Percentiles rank a stretch among this genome's conserved stretches.
phyloP scores from a whole-genome alignment of 768 basidiomycete genomes.

The Pulveroboletus frians region DNA sequence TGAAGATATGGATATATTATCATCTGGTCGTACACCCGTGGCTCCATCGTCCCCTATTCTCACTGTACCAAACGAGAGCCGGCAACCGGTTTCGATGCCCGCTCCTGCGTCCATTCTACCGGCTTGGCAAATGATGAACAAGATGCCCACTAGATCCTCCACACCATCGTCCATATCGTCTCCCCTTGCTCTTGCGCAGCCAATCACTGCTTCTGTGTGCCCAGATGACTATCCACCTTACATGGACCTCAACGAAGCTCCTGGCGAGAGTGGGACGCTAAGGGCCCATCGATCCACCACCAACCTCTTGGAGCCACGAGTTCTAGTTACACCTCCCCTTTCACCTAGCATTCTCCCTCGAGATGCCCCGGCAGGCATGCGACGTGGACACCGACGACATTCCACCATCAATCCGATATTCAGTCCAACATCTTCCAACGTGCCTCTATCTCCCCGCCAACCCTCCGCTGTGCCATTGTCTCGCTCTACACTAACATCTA shows the following conservation, averaged over 20 bases:
- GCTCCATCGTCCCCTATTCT: slow-evolving; percentile 46
- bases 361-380: slow-evolving; percentile 40
- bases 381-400: slow-evolving; percentile 63
- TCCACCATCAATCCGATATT: slow-evolving; percentile 63
- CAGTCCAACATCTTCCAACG: slow-evolving; percentile 45
- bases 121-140: slow-evolving; percentile 37
- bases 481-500: slow-evolving; percentile 80
- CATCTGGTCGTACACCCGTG: slow-evolving; percentile 66
- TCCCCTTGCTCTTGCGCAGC: slow-evolving; percentile 78
- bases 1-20: slow-evolving; percentile 29
- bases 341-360: slow-evolving; percentile 56
- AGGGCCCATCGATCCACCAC: slow-evolving; percentile 62
- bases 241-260: slow-evolving; percentile 60
- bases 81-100: slow-evolving; percentile 30
- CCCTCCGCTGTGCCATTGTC: slow-evolving; percentile 72
- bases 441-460: slow-evolving; percentile 84
- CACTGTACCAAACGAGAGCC: slow-evolving; percentile 17
- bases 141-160: slow-evolving; percentile 71
- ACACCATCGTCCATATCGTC: slow-evolving; percentile 88
- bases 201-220: slow-evolving; percentile 67
- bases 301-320: slow-evolving; percentile 60
- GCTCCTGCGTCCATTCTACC: slow-evolving; percentile 42
- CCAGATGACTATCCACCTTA: slow-evolving; percentile 57
- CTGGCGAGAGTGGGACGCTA: slow-evolving; percentile 38
- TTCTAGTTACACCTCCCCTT: slow-evolving; percentile 68